Evolutionary conservation across 345 rosid genomes (phyloP).

Genomic region (Lenwebbia sp.): DNA sequence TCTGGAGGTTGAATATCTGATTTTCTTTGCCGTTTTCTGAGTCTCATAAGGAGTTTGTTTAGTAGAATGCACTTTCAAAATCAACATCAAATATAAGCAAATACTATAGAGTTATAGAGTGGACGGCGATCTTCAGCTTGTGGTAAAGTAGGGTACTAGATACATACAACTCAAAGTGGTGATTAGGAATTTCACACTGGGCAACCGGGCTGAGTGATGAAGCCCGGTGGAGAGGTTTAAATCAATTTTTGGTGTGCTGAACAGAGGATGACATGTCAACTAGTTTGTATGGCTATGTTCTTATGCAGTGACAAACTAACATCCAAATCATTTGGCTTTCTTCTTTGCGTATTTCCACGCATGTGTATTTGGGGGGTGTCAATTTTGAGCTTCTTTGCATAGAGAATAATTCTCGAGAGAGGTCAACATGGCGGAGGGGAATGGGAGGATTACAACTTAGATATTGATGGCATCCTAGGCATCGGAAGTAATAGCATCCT

Average conservation of each 20-base stretch:
- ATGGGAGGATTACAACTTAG: not conserved
- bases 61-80: not conserved
- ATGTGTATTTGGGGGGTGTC: not conserved
- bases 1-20: not conserved
- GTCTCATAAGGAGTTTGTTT: not conserved
- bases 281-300: not conserved
- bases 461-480: not conserved
- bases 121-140: not conserved
- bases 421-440: not conserved
- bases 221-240: not conserved
- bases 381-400: not conserved
- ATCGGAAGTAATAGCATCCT: not conserved
- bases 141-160: not conserved
- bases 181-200: not conserved
- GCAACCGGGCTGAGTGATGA: not conserved
- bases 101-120: not conserved
- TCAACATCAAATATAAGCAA: not conserved
- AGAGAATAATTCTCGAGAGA: not conserved
- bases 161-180: not conserved
- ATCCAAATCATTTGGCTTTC: not conserved
- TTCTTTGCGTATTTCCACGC: not conserved
- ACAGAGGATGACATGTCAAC: not conserved
- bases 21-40: not conserved
- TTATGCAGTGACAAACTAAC: not conserved
- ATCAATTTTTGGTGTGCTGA: not conserved